These are phyloP conservation scores for Spatholobus suberectus DNA, from an alignment of 306 rosid genomes.

Conservation along the genomic window DNA sequence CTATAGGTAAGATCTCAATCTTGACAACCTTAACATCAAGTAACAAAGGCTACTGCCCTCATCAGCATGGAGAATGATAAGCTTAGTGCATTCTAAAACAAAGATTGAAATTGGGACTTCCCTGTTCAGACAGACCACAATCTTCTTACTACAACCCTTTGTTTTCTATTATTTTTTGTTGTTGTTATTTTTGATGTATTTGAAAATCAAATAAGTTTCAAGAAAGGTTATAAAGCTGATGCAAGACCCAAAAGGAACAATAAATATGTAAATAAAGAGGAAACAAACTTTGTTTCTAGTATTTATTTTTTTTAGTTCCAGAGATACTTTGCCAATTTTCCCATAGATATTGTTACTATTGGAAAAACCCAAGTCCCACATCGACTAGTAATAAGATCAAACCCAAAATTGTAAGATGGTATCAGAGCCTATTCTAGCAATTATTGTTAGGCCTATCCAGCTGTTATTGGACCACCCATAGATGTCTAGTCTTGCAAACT, in stretches of 20 bases:
- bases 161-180: neutral
- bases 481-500: too few species aligned
- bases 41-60: neutral
- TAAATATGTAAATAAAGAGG: neutral
- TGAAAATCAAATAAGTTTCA: neutral
- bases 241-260: neutral
- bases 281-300: neutral
- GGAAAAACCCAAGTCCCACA: too few species aligned
- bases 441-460: too few species aligned
- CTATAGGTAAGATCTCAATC: neutral
- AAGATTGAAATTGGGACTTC: neutral
- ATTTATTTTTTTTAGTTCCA: neutral
- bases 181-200: neutral
- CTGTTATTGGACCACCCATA: too few species aligned
- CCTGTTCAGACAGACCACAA: neutral
- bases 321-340: neutral
- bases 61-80: neutral
- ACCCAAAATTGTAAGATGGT: too few species aligned
- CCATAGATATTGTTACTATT: too few species aligned
- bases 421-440: too few species aligned
- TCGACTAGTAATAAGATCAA: too few species aligned
- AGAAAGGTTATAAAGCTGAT: neutral
- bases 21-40: neutral
- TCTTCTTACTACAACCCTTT: neutral
- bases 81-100: neutral